Conservation (phyloP, 805 yeast genomes). For the Starmerella vitae region DNA sequence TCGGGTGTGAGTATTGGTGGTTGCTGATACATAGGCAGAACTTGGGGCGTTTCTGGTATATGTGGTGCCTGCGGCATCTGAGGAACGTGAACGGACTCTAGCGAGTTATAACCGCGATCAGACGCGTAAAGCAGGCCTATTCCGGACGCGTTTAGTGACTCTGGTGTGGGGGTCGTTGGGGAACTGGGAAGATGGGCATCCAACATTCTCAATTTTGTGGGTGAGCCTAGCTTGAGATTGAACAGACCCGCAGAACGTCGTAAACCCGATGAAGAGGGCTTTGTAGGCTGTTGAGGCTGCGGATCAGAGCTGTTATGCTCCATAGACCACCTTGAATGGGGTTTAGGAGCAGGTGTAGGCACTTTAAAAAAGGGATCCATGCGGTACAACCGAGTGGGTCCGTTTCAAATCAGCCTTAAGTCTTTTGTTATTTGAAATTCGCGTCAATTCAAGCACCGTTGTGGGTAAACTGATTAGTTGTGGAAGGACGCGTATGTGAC, state of each 20-base stretch:
- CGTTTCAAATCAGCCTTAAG: not conserved
- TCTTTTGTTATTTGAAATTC: too few relatives aligned
- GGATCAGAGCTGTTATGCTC: conserved; percentile 3
- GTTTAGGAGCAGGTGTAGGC: not conserved
- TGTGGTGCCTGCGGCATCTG: not conserved
- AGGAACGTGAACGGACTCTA: not conserved
- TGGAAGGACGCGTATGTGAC: too few relatives aligned
- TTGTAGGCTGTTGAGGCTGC: conserved; percentile 4
- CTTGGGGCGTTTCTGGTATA: too few relatives aligned
- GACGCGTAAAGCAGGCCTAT: too few relatives aligned
- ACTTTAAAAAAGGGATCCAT: conserved; percentile 15
- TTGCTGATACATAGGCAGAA: too few relatives aligned
- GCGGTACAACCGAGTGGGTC: not conserved
- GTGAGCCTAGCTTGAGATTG: conserved; percentile 30
- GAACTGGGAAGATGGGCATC: not conserved
- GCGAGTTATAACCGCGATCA: too few relatives aligned
- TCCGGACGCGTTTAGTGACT: too few relatives aligned
- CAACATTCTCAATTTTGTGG: not conserved
- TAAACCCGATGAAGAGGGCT: conserved; percentile 15
- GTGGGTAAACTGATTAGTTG: too few relatives aligned
- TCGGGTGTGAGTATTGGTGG: conserved; percentile 1
- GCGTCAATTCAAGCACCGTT: too few relatives aligned
- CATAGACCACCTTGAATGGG: not conserved
- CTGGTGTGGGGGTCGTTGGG: conserved; percentile 3
- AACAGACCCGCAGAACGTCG: conserved; percentile 32